Evolutionary conservation across 441 rosid genomes (phyloP), one percentile per base, ranked within the genome.

Genomic region (Adansonia madagascariensis): DNA sequence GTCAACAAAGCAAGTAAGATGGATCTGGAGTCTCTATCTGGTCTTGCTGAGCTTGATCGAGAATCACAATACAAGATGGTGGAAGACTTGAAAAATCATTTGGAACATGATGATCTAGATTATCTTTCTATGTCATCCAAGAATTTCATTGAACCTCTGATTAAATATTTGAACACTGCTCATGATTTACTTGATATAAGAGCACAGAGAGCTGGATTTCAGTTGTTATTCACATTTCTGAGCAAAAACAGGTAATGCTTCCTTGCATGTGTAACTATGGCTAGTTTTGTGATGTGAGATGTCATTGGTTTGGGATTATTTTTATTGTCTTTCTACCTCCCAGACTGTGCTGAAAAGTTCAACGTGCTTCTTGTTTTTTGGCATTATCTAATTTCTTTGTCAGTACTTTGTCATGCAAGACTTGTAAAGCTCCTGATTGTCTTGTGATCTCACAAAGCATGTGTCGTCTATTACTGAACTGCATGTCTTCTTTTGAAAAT

Each of bases 101-200:
- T 88, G 83, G 84, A 82, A 74, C 22, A 43, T 49, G 78, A 84
- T 73, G 80, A 80, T 78, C 83, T 75, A 75, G 85, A 79, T 74
- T 83, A 75, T 78, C 74, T 71, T 85, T 83, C 74, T 63, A 52
- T 84, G 78, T 82, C 97, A 73, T 81, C 84, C 20, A 81, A 76
- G 69, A 82, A 86, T 74, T 88, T 86, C 88, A 83, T 91, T 76
- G 84, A 82, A 52, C 89, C 88, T 75, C 80, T 95, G 56, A 49
- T 87, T 76, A 78, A 73, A 62, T 92, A 83, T 85, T 31, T 93
- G 65, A 88, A 82, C 79, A 85, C 81, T 82, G 95, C 98, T 61
- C 73, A 18, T 14, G 87, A 86, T 74, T 84, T 61, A 65, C 73
- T 79, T 55, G 91, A 91, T 79, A 43, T 53, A 20, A 80, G 78